Evolutionary conservation across 1,139 yeast genomes (phyloP), one percentile per base, ranked within the genome.

Genomic region (Hyphopichia fennica): DNA sequence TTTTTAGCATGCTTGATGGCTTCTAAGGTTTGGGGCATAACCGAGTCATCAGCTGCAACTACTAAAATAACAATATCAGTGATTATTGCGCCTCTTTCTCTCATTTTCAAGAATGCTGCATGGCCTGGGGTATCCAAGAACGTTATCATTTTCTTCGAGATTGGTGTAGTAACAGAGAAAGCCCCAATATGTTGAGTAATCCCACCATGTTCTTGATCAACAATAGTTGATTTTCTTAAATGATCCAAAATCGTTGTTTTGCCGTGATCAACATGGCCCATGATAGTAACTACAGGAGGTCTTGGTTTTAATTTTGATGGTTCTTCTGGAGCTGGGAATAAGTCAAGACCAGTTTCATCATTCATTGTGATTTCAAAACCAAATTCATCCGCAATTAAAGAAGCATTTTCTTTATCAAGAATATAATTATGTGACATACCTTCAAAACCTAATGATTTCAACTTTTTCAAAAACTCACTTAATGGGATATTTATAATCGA

Each of bases 221-320:
- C 98, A 8, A 93, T 81, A 0, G 90, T 80, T 0, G 96, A 84
- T 52, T 88, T 89, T 38, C 98, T 75, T 52, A 95, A 69, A 53
- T 82, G 79, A 59, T 95, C 99, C 45, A 93, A 73, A 49, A 93
- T 85, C 0, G 99, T 91, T 1, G 99, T 93, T 59, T 93, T 93
- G 1, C 99, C 99, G 59, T 93, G 99, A 62, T 93, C 99, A 34
- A 93, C 99, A 63, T 93, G 99, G 4, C 99, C 99, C 98, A 93
- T 93, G 41, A 93, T 88, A 0, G 99, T 91, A 1, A 93, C 97
- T 20, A 93, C 86, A 0, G 99, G 99, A 0, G 99, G 90, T 50
- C 99, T 72, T 14, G 82, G 74, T 41, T 81, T 81, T 47, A 86
- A 62, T 18, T 62, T 51, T 9, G 67, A 62, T 4, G 72, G 67